These are phyloP conservation scores for Emydomyces testavorans DNA, from an alignment of 2,329 filamentous ascomycete species.

Conservation along the genomic window DNA sequence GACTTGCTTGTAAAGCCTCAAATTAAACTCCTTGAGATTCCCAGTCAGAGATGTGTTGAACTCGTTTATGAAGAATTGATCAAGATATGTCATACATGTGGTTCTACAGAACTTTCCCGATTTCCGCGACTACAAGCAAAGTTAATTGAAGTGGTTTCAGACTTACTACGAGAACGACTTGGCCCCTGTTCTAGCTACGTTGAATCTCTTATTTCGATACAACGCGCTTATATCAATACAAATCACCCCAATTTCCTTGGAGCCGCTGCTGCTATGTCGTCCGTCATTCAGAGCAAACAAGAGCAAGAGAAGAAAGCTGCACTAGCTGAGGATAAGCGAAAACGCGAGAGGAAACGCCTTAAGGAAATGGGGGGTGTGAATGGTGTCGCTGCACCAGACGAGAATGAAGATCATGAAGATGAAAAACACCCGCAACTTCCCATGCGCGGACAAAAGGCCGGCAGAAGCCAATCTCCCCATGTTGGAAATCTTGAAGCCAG, in stretches of 20 bases:
- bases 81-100: conserved; percentile 98
- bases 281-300: conserved; percentile 88
- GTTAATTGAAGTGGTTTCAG: conserved; percentile 94
- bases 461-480: conserved; percentile 72
- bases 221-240: conserved; percentile 97
- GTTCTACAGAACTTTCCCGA: conserved; percentile 80
- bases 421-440: conserved; percentile 40
- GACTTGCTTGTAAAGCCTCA: conserved; percentile 96
- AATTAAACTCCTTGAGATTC: conserved; percentile 90
- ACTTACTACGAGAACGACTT: conserved; percentile 80
- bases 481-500: conserved; percentile 52
- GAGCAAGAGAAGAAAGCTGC: conserved; percentile 77
- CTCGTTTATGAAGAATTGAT: conserved; percentile 97
- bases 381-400: conserved; percentile 56
- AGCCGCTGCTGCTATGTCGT: conserved; percentile 92
- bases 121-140: conserved; percentile 92
- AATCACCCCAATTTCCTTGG: conserved; percentile 98
- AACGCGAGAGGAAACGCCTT: conserved; percentile 66
- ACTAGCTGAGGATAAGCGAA: conserved; percentile 72
- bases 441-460: conserved; percentile 52
- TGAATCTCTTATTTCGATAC: conserved; percentile 92
- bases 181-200: conserved; percentile 85
- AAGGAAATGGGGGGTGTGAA: conserved; percentile 74
- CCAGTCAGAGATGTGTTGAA: conserved; percentile 92
- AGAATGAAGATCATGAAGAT: conserved; percentile 43